phyloP scores from a whole-genome alignment of 768 basidiomycete species.

The Cyclocybe cylindracea region DNA sequence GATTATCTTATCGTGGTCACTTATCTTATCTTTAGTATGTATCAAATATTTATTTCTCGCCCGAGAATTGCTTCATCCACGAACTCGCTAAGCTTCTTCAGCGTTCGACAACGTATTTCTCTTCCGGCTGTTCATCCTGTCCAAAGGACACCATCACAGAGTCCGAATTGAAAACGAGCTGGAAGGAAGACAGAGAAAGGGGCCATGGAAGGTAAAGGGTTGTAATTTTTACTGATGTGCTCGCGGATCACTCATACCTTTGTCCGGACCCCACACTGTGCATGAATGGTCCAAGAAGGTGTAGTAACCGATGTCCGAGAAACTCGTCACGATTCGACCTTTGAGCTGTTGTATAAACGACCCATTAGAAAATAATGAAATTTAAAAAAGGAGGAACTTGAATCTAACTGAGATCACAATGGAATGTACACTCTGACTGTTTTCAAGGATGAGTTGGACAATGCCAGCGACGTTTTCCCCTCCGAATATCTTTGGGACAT shows the following conservation, averaged over 20 bases:
- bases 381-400: not conserved
- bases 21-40: too few relatives aligned
- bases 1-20: too few relatives aligned
- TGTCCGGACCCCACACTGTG: constrained; percentile 1
- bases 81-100: too few relatives aligned
- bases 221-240: too few relatives aligned
- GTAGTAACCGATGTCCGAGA: constrained; percentile 5
- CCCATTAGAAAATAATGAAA: not conserved
- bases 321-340: constrained; percentile 10
- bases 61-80: too few relatives aligned
- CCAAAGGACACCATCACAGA: too few relatives aligned
- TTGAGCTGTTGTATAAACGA: constrained; percentile 1
- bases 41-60: too few relatives aligned
- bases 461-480: constrained; percentile 16
- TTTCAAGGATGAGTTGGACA: constrained; percentile 16
- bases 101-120: too few relatives aligned
- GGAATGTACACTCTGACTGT: constrained; percentile 14
- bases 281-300: constrained; percentile 10
- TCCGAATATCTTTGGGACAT: constrained; percentile 18
- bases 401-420: constrained; percentile 43
- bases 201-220: too few relatives aligned
- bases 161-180: too few relatives aligned
- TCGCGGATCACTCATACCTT: not conserved
- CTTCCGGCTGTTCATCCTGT: too few relatives aligned
- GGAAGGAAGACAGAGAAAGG: too few relatives aligned